Base-by-base conservation (phyloP, 2,329 filamentous ascomycete genomes). In the Aspergillus puulaauensis region DNA sequence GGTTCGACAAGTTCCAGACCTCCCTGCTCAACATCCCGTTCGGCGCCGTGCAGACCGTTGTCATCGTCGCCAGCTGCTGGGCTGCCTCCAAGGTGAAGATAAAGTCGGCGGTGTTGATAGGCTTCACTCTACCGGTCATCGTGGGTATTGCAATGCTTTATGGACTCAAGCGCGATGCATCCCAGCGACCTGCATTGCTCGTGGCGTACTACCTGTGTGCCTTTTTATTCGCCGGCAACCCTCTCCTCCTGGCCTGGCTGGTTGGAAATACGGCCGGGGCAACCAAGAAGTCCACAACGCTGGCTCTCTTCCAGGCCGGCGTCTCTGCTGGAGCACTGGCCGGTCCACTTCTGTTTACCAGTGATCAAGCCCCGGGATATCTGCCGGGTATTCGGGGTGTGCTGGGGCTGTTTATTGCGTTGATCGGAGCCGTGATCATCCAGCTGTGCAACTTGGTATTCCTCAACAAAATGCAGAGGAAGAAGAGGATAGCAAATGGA, bases 11-110 rank as follows among this genome's bases (percentile, higher is more conserved):
- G 53, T 83, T 81, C 70, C 75, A 66, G 3, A 83, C 85, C 0
- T 84, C 82, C 6, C 73, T 89, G 2, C 78, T 89, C 19, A 89
- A 87, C 67, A 89, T 89, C 61, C 86, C 87, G 0, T 88, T 89
- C 58, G 86, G 86, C 1, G 81, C 80, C 0, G 70, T 88, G 6
- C 86, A 89, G 68, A 76, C 83, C 35, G 66, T 85, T 8, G 74
- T 86, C 47, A 86, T 89, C 55, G 71, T 89, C 2, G 67, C 82
- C 8, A 78, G 81, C 0, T 85, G 86, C 0, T 88, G 79, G 62
- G 77, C 85, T 0, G 85, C 85, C 0, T 81, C 84, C 54, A 82
- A 79, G 12, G 80, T 81, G 33, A 80, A 80, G 1, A 67, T 83
- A 61, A 90, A 90, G 72, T 83, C 80, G 0, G 73, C 73, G 5